Conservation (phyloP, 352 stramenopile species). For the Saprolegnia parasitica region DNA sequence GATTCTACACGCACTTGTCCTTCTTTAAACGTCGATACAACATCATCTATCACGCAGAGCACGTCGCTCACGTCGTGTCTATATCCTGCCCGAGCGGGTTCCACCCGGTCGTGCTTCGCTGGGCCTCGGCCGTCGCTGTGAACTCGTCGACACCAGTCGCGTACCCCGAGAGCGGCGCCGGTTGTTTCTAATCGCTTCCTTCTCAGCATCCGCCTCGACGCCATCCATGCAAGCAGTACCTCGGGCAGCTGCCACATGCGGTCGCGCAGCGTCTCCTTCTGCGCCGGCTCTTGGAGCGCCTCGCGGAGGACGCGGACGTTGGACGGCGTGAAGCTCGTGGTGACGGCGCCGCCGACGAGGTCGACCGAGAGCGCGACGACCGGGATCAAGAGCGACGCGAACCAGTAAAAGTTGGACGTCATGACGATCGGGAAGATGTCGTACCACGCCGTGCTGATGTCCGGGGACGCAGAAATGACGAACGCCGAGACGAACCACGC, state of each 20-base stretch:
- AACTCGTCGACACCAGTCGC: constrained; percentile 7
- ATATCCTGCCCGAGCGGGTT: background rate
- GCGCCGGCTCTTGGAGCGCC: constrained; percentile 18
- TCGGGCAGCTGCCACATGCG: constrained; percentile 11
- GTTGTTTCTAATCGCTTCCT: constrained; percentile 23
- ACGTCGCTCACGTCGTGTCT: background rate
- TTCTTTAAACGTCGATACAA: no score
- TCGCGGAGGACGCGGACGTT: constrained; percentile 48
- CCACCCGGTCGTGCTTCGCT: background rate
- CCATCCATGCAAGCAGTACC: no score
- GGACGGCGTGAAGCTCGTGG: constrained; percentile 48
- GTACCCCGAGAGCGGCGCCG: constrained; percentile 5
- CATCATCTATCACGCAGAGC: background rate
- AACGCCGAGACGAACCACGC: constrained; percentile 22
- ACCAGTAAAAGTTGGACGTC: constrained; percentile 24
- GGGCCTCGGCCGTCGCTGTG: constrained; percentile 3
- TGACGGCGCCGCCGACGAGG: constrained; percentile 40
- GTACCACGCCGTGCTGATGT: constrained; percentile 18
- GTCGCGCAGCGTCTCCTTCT: constrained; percentile 13
- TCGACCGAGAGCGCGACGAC: constrained; percentile 14
- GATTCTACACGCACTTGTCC: no score
- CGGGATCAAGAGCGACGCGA: constrained; percentile 21
- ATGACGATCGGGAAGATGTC: constrained; percentile 26
- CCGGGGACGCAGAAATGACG: constrained; percentile 20
- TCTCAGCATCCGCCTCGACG: background rate